A percentile compares a stretch with the other conserved stretches of the same genome.
Conservation (phyloP, 306 rosid genomes). For the Vachellia pachyceras region DNA sequence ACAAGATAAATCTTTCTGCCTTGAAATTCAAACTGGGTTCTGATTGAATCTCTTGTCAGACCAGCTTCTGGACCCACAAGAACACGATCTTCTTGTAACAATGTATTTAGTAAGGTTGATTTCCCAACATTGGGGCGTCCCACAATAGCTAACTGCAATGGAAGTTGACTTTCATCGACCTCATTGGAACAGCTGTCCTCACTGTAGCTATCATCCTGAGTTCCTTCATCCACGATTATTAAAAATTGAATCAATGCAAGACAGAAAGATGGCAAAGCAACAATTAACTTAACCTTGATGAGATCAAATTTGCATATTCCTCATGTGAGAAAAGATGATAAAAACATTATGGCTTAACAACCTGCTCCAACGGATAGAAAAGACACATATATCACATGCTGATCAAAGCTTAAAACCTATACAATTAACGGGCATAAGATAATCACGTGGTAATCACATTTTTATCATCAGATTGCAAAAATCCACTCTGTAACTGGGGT, state of each 20-base stretch:
- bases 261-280: constrained; percentile 21
- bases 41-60: constrained; percentile 90
- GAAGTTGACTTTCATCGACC: constrained; percentile 67
- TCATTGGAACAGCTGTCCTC: constrained; percentile 48
- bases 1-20: constrained; percentile 89
- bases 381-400: not conserved
- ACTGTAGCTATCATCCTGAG: constrained; percentile 38
- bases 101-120: constrained; percentile 85
- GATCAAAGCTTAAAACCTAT: not conserved
- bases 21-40: constrained; percentile 88
- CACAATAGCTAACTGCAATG: constrained; percentile 90
- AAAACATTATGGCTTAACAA: constrained; percentile 20
- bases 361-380: not conserved
- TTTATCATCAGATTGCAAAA: constrained; percentile 17
- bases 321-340: not conserved
- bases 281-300: constrained; percentile 9
- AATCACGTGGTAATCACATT: not conserved
- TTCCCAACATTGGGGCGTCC: constrained; percentile 98
- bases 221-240: constrained; percentile 53
- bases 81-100: constrained; percentile 93
- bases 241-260: constrained; percentile 33
- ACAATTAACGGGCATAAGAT: not conserved
- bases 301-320: constrained; percentile 23
- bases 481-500: constrained; percentile 1
- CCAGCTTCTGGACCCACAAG: constrained; percentile 99